Evolutionary conservation across 257 asterid species (phyloP).

Genomic region (Misopates orontium): DNA sequence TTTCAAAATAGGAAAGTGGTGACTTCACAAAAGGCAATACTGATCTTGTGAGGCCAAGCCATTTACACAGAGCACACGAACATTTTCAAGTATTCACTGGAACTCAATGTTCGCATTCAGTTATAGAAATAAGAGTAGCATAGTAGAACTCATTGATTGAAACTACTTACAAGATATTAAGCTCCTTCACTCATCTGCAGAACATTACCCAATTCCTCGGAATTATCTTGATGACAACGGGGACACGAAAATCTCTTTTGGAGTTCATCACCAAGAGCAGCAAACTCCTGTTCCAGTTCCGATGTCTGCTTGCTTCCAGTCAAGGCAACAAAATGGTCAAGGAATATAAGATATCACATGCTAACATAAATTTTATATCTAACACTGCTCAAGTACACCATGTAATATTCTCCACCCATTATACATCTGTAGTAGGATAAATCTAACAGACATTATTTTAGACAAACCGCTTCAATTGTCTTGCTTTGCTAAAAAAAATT

Average conservation of each 20-base stretch:
- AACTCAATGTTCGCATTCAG: too few relatives aligned
- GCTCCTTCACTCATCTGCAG: too few relatives aligned
- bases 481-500: too few relatives aligned
- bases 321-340: constrained; percentile 39
- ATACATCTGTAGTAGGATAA: too few relatives aligned
- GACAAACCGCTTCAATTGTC: too few relatives aligned
- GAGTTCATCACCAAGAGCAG: constrained; percentile 69
- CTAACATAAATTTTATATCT: constrained; percentile 21
- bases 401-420: too few relatives aligned
- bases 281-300: constrained; percentile 54
- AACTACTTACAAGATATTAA: constrained; percentile 41
- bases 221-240: constrained; percentile 66
- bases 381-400: background rate
- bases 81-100: background rate
- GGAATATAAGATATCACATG: constrained; percentile 20
- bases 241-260: constrained; percentile 71
- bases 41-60: background rate
- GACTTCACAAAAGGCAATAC: constrained; percentile 25
- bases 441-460: too few relatives aligned
- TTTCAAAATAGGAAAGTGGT: background rate
- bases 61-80: too few relatives aligned
- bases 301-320: constrained; percentile 72
- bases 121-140: background rate
- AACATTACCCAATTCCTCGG: constrained; percentile 50
- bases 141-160: constrained; percentile 15